Evolutionary conservation across 2,329 filamentous ascomycete species (phyloP).

Genomic region (Aquanectria penicillioides): DNA sequence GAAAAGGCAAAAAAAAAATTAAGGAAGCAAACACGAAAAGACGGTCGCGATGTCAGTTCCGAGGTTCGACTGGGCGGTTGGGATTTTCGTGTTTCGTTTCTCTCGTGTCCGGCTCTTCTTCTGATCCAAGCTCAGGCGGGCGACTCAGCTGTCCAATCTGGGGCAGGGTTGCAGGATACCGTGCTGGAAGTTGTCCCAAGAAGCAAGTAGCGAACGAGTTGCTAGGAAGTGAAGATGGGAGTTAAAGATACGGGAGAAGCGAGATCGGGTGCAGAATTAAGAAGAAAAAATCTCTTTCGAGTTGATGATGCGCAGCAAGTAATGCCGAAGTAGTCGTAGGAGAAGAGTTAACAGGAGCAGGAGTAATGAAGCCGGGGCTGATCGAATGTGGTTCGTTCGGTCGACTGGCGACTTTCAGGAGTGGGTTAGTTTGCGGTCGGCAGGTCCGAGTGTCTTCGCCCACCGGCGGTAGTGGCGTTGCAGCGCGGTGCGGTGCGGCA

Average conservation of each 20-base stretch:
- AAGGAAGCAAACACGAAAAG: slow-evolving; percentile 14
- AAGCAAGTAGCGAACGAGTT: slow-evolving; percentile 11
- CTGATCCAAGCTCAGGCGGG: slow-evolving; percentile 20
- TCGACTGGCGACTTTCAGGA: slow-evolving; percentile 38
- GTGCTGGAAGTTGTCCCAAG: slow-evolving; percentile 10
- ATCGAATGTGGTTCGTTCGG: slow-evolving; percentile 34
- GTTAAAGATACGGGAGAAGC: background rate
- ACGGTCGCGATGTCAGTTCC: slow-evolving; percentile 7
- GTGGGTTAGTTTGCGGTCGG: slow-evolving; percentile 32
- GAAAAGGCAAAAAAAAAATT: slow-evolving; percentile 17
- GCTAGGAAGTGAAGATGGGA: background rate
- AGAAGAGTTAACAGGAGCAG: background rate
- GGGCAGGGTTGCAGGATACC: slow-evolving; percentile 5
- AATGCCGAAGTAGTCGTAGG: background rate
- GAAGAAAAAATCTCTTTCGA: background rate
- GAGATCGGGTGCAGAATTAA: slow-evolving; percentile 5
- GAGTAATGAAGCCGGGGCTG: slow-evolving; percentile 24
- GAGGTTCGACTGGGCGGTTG: slow-evolving; percentile 11
- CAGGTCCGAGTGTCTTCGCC: slow-evolving; percentile 40
- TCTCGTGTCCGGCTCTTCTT: slow-evolving; percentile 8
- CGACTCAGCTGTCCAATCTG: slow-evolving; percentile 18
- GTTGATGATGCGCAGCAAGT: slow-evolving; percentile 10
- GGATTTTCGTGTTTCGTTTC: slow-evolving; percentile 15
- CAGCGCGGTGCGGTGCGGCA: background rate
- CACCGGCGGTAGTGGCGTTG: slow-evolving; percentile 23